Conservation (phyloP, 352 stramenopile species). For the Phytophthora vignae region DNA sequence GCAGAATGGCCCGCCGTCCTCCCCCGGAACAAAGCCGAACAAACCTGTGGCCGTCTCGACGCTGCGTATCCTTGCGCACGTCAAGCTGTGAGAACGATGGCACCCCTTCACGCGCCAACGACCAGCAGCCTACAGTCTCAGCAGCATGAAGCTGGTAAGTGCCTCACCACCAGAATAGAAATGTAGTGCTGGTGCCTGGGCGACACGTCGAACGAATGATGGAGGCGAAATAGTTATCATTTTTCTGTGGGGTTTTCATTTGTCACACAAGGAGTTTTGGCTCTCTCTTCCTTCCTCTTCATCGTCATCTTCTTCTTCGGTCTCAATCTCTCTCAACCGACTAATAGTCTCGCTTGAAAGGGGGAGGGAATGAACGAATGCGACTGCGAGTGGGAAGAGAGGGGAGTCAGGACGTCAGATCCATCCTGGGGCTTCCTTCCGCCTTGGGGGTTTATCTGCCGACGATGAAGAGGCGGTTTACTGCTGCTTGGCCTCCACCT, state of each 20-base stretch:
- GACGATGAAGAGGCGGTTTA: constrained; percentile 30
- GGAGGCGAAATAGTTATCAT: constrained; percentile 41
- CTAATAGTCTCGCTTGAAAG: too few species aligned
- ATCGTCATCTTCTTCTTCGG: not conserved
- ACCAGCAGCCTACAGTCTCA: not conserved
- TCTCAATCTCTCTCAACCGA: too few species aligned
- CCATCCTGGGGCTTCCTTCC: too few species aligned
- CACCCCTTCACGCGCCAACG: not conserved
- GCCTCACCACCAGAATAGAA: not conserved
- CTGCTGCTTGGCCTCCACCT: constrained; percentile 85
- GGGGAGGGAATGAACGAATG: too few species aligned
- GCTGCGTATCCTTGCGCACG: constrained; percentile 9
- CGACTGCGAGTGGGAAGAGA: too few species aligned
- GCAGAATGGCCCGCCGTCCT: not conserved
- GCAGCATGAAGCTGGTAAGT: not conserved
- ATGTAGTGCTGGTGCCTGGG: not conserved
- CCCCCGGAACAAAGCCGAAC: not conserved
- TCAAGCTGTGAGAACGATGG: not conserved
- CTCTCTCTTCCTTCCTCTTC: constrained; percentile 14
- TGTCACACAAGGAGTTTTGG: constrained; percentile 22
- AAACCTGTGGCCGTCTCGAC: not conserved
- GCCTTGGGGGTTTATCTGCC: too few species aligned
- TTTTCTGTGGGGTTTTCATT: constrained; percentile 42
- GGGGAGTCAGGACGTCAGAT: too few species aligned
- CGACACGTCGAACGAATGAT: constrained; percentile 9